Evolutionary conservation across 176 grass and related monocot species (phyloP), one percentile per base, ranked within the genome.

Genomic region (Rhipidocladum racemiflorum): DNA sequence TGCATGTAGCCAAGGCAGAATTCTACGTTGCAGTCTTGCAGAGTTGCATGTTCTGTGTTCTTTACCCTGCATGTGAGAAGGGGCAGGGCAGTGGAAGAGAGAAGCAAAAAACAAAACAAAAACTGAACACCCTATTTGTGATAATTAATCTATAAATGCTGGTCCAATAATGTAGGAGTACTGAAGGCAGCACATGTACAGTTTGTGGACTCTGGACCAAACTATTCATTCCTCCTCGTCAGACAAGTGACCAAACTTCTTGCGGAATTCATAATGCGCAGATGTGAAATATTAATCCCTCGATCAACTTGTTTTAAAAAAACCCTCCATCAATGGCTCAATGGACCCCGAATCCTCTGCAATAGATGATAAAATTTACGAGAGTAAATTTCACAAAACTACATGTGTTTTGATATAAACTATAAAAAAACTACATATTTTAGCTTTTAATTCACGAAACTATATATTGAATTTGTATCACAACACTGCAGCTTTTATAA

Each of bases 121-220:
- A 68, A 14, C 20, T 68, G 13, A 7, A 24, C 4, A 9, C 8
- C 32, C 45, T 10, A 18, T 29, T 44, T 60, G 25, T 45, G 35
- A 69, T 20, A 39, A 27, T 68, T 20, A 39, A 27, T 68, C 0
- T 57, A 59, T 81, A 20, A 32, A 59, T 71, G 66, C 53, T 32
- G 79, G 67, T 61, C 27, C 54, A 82, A 46, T 57, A 81, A 70
- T 60, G 53, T 60, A 9, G 65, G 65, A 57, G 65, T 13, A 59
- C 79, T n/a, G 65, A 57, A 69, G 49, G 35, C 17, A 30, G 36
- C 79, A 81, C 79, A 81, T 70, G 65, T 43, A 30, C 9, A 18
- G 64, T 54, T 11, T 27, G 16, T 59, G 65, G 49, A 81, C 50
- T 8, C 78, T 20, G 78, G 64, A 9, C 64, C 78, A 68, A 68